phyloP scores from a whole-genome alignment of 371 early-diverging fungal species.

The Mortierella sp. region DNA sequence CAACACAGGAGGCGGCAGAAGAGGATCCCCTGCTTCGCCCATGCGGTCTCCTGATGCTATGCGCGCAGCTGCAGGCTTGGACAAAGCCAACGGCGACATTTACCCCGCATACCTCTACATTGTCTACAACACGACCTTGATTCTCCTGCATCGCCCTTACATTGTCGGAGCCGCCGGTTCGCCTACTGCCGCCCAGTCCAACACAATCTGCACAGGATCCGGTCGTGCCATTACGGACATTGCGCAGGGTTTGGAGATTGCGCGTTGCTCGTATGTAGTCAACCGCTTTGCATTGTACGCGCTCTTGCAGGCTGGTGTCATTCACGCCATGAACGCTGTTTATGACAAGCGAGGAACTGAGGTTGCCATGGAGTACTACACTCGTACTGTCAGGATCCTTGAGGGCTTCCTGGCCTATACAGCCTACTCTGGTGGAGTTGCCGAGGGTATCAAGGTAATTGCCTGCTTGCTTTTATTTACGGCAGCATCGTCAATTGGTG shows the following conservation, averaged over 20 bases:
- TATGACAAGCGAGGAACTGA: conserved; percentile 54
- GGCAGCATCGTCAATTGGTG: not conserved
- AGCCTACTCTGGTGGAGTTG: conserved; percentile 47
- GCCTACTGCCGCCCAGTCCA: conserved; percentile 57
- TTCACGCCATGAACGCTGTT: conserved; percentile 58
- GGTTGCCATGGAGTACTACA: conserved; percentile 55
- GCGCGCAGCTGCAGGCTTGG: conserved; percentile 27
- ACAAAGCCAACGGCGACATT: conserved; percentile 31
- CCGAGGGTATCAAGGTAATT: conserved; percentile 54
- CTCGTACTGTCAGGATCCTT: conserved; percentile 41
- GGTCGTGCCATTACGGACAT: conserved; percentile 57
- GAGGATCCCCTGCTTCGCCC: conserved; percentile 37
- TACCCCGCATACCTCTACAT: conserved; percentile 71
- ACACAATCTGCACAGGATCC: conserved; percentile 56
- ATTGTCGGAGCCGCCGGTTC: conserved; percentile 59
- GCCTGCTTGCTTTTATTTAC: not conserved
- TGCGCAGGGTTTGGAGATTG: conserved; percentile 44
- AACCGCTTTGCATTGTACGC: conserved; percentile 56
- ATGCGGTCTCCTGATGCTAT: conserved; percentile 30
- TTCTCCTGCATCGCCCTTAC: conserved; percentile 86
- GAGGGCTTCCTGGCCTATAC: conserved; percentile 32
- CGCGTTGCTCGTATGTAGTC: conserved; percentile 54
- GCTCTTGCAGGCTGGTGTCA: conserved; percentile 56
- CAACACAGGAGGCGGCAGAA: not conserved
- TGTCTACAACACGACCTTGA: conserved; percentile 83